These are phyloP conservation scores for Ceratobasidium sp. DNA, from an alignment of 1,284 basidiomycete genomes.

Conservation along the genomic window DNA sequence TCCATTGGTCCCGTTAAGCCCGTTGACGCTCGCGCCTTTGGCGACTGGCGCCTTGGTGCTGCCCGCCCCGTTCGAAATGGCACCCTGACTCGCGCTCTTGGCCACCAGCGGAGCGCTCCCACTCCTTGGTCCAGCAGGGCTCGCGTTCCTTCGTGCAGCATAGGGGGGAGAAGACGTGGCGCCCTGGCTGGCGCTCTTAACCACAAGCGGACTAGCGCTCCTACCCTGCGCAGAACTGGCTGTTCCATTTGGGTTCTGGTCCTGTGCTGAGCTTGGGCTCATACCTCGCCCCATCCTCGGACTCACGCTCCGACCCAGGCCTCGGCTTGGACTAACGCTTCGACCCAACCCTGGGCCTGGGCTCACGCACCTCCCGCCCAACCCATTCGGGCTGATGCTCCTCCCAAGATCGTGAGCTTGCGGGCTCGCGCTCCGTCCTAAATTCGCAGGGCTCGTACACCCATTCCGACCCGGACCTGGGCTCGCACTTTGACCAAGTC, in stretches of 20 bases:
- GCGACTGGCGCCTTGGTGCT: constrained; percentile 5
- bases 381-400: constrained; percentile 20
- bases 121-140: background rate
- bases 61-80: background rate
- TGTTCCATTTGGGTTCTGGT: background rate
- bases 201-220: constrained; percentile 26
- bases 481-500: background rate
- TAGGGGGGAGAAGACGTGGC: background rate
- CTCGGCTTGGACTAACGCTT: constrained; percentile 11
- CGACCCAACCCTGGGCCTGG: background rate
- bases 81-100: constrained; percentile 41
- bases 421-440: constrained; percentile 2
- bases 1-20: background rate
- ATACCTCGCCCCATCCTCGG: background rate
- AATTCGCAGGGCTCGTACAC: background rate
- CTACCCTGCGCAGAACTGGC: background rate
- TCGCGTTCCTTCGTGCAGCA: constrained; percentile 7
- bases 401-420: background rate
- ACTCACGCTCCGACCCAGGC: background rate
- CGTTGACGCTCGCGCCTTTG: background rate
- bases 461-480: background rate
- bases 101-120: constrained; percentile 4
- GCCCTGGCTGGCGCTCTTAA: constrained; percentile 43
- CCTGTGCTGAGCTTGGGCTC: background rate
- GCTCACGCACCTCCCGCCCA: constrained; percentile 18